Base-by-base conservation (phyloP, 1,284 basidiomycete genomes). In the Ceratobasidium sp. region DNA sequence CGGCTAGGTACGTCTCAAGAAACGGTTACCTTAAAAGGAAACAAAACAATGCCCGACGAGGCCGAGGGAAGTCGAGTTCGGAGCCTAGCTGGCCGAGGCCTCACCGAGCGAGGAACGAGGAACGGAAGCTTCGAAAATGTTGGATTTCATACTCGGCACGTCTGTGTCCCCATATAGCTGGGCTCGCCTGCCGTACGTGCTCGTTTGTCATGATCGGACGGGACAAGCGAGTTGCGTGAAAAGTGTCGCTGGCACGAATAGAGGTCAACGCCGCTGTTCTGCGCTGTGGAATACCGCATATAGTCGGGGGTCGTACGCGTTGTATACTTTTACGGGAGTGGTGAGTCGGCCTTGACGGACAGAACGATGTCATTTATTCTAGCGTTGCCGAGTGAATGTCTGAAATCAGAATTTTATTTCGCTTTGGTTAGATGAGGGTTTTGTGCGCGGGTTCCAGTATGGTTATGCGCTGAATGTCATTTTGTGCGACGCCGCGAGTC, bases 41-140 rank as follows among this genome's bases (percentile, higher is more conserved):
- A 44, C 35, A 30, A 73, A 62, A 73, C 50, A 73, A 48, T 73
- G 54, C 69, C 69, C 69, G 69, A 62, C 57, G 38, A 73, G 27
- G 33, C 69, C 69, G 69, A 73, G 27, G 33, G 46, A 23, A 35
- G 41, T 30, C 35, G 33, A 52, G 18, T 50, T n/a, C 12, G 38
- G 50, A 41, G 48, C 67, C 66, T 18, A 48, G 46, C 46, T 27
- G 52, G 10, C 5, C 48, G 35, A 67, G 12, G 38, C n/a, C 35
- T 35, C 4, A 48, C 54, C 46, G 67, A 69, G 18, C 52, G 67
- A 69, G 23, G 3, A 8, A 38, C 27, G 57, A 60, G 57, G 27
- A 6, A 59, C 55, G 6, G 35, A 3, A 3, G 16, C 62, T 65
- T 65, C 62, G 35, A 54, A 54, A 57, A 52, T 59, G 57, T 33